Base-by-base conservation (phyloP, 495 filamentous ascomycete genomes). In the Ramalina intermedia region DNA sequence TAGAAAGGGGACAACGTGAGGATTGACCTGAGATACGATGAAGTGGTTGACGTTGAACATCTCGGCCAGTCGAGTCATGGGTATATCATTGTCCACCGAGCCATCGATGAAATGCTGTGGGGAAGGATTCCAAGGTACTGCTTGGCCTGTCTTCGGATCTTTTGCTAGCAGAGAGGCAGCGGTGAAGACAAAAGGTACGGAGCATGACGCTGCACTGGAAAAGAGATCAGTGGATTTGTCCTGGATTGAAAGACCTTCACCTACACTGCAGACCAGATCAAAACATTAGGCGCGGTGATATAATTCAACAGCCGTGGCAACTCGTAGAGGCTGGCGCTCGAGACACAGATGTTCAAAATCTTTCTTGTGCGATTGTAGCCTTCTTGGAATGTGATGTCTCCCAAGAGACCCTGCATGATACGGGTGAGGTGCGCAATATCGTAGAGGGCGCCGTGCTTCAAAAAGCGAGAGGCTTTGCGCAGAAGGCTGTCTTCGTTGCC, bases 1-100 rank as follows among this genome's bases (percentile, higher is more conserved):
- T 16, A 95, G 69, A 53, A 96, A 94, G 6, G 89, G 88, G 0
- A 93, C 80, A 26, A 96, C 84, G 55, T 96, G 90, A 1, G 90
- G 90, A 58, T 95, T 96, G 41, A 93, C 87, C 59, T 96, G 90
- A 0, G 88, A 94, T 27, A 95, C 90, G 58, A 96, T 95, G 60
- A 94, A 95, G 59, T 95, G 88, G 59, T 95, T 96, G 65, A 95
- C 88, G 58, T 95, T 94, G 66, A 95, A 94, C 84, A 95, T 90
- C 55, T 95, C 89, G 0, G 88, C 81, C 11, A 96, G 69, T 9
- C 85, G 73, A 40, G 80, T 87, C 84, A 94, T 94, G 18, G 90
- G 90, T 2, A 96, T 72, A 64, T 96, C 90, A 50, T 87, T 87
- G 55, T 96, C 88, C 4, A 96, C 85, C 0, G 87, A 94, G 5